Evolutionary conservation across 1,284 basidiomycete genomes (phyloP).

Genomic region (Trichosporon sp.): DNA sequence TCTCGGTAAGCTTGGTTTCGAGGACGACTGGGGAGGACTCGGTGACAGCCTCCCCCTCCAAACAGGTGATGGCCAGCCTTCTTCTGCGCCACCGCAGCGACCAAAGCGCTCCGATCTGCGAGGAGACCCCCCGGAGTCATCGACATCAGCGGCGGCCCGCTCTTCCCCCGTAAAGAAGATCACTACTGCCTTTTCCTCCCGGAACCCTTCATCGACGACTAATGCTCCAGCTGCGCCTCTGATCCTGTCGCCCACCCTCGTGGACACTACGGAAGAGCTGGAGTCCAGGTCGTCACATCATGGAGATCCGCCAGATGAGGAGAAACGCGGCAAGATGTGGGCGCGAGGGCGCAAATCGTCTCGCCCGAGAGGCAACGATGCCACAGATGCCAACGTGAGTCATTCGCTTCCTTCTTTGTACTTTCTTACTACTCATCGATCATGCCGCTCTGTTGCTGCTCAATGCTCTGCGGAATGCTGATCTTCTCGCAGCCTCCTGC

Average conservation of each 20-base stretch:
- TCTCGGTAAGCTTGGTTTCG: constrained; percentile 18
- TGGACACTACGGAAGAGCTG: background rate
- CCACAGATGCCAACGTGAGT: background rate
- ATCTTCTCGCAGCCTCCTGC: constrained; percentile 1
- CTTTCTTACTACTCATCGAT: background rate
- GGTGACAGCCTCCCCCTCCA: background rate
- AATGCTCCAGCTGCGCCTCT: background rate
- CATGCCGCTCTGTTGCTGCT: background rate
- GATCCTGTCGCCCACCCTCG: background rate
- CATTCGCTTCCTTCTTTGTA: background rate
- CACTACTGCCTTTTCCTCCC: background rate
- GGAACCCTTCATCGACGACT: background rate
- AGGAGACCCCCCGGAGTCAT: background rate
- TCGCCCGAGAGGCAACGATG: background rate
- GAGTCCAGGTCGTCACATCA: background rate
- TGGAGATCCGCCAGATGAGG: background rate
- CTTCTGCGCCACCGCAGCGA: background rate
- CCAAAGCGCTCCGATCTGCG: background rate
- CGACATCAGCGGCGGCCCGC: background rate
- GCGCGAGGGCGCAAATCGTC: background rate
- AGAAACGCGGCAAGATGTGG: background rate
- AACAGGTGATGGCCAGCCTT: background rate
- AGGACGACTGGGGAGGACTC: constrained; percentile 10
- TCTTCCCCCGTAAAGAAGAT: constrained; percentile 1
- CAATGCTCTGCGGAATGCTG: background rate